Evolutionary conservation across 177 flowering plant species (phyloP).

Genomic region (Vitis hybrid): DNA sequence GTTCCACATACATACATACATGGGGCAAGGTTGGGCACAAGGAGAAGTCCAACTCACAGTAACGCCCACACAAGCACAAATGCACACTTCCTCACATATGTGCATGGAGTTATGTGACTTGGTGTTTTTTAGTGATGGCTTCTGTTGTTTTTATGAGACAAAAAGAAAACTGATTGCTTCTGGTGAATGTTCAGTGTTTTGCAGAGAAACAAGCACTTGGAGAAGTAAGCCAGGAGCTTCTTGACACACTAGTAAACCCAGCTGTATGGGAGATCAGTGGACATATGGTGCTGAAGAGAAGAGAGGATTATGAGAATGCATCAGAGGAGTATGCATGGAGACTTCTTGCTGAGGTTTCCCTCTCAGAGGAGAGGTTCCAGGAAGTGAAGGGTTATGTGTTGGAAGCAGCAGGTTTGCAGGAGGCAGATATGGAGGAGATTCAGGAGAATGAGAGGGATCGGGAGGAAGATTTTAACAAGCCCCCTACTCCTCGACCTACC

Average conservation of each 20-base stretch:
- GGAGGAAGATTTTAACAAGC: conserved; percentile 14
- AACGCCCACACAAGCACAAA: no score
- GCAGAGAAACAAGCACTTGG: conserved; percentile 89
- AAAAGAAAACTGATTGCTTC: neutral
- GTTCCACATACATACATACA: no score
- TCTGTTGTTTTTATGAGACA: neutral
- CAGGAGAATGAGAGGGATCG: neutral
- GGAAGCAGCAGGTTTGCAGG: conserved; percentile 41
- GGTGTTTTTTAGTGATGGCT: no score
- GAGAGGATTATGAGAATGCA: conserved; percentile 63
- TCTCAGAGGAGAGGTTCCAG: conserved; percentile 64
- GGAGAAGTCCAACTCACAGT: no score
- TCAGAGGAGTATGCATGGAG: conserved; percentile 65
- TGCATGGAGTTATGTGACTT: no score
- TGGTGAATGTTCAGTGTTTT: conserved; percentile 50
- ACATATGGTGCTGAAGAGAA: conserved; percentile 82
- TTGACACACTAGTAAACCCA: conserved; percentile 84
- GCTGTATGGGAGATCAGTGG: conserved; percentile 91
- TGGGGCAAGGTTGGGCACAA: no score
- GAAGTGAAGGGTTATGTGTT: conserved; percentile 55
- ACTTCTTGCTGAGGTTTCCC: conserved; percentile 77
- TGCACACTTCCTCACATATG: no score
- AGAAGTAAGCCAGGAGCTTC: conserved; percentile 63
- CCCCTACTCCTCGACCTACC: conserved; percentile 12
- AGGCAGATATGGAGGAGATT: conserved; percentile 7